phyloP scores from a whole-genome alignment of 345 rosid genomes.

The Melastoma malabathricum region DNA sequence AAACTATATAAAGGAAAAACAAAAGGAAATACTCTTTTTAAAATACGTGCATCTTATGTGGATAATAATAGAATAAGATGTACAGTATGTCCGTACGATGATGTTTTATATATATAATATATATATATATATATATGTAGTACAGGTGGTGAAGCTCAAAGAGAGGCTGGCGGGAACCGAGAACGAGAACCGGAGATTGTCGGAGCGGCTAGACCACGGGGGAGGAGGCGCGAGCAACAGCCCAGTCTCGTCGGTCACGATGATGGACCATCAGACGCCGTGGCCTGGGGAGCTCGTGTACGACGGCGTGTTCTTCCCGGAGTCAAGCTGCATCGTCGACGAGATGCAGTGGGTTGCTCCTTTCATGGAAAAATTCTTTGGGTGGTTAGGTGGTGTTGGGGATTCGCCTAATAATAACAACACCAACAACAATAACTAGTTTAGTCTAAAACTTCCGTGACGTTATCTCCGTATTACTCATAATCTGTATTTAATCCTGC shows the following conservation, averaged over 20 bases:
- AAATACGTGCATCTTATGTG: too few species aligned
- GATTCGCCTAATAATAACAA: too few species aligned
- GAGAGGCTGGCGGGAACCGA: constrained; percentile 34
- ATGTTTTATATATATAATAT: constrained; percentile 6
- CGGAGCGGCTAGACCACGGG: constrained; percentile 24
- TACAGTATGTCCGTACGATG: constrained; percentile 11
- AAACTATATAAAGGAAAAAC: background rate
- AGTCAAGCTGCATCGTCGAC: constrained; percentile 17
- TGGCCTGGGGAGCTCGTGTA: constrained; percentile 28
- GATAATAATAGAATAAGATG: too few species aligned
- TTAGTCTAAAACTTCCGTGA: too few species aligned
- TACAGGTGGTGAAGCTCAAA: constrained; percentile 46
- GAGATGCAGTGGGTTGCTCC: constrained; percentile 9
- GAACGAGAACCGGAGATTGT: constrained; percentile 35
- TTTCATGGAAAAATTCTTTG: background rate
- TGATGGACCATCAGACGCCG: constrained; percentile 20
- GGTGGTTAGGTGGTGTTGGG: too few species aligned
- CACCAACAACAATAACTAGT: too few species aligned
- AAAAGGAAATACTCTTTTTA: too few species aligned
- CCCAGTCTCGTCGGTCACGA: constrained; percentile 35
- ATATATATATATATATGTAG: too few species aligned
- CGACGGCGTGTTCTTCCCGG: constrained; percentile 29
- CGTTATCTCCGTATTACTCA: too few species aligned
- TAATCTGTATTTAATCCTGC: too few species aligned
- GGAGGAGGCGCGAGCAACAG: constrained; percentile 26